These are phyloP conservation scores for Psilocybe cyanescens DNA, from an alignment of 768 basidiomycete species.

Conservation along the genomic window DNA sequence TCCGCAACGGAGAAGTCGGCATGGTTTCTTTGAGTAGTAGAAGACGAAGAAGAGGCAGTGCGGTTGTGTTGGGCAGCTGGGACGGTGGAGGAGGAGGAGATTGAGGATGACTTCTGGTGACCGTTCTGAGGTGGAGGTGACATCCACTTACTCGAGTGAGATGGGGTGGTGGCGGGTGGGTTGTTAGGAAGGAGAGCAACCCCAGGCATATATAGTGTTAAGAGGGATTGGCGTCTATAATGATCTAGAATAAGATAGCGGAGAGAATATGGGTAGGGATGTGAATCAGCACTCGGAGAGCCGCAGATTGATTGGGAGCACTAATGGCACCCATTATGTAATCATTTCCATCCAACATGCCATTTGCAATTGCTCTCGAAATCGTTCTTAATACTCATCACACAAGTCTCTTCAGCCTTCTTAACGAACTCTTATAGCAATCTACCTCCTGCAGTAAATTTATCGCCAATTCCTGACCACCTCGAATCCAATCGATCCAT, in stretches of 20 bases:
- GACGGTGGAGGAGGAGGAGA: conserved; percentile 2
- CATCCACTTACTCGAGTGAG: conserved; percentile 33
- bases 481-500: too few relatives aligned
- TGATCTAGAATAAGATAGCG: not conserved
- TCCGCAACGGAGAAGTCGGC: conserved; percentile 43
- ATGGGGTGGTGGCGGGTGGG: conserved; percentile 24
- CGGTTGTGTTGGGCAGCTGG: conserved; percentile 27
- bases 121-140: conserved; percentile 18
- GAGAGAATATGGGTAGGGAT: not conserved
- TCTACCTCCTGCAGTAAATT: too few relatives aligned
- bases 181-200: conserved; percentile 27
- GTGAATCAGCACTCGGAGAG: not conserved
- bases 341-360: not conserved
- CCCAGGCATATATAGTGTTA: conserved; percentile 28
- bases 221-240: not conserved
- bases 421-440: too few relatives aligned
- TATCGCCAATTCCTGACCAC: too few relatives aligned
- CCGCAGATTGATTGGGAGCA: not conserved
- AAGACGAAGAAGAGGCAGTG: too few relatives aligned
- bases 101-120: conserved; percentile 20
- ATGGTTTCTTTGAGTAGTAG: conserved; percentile 18
- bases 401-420: too few relatives aligned
- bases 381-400: too few relatives aligned
- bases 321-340: not conserved
- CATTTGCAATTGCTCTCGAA: not conserved